Conservation (phyloP, 495 filamentous ascomycete genomes). For the Aspergillus panamensis region DNA sequence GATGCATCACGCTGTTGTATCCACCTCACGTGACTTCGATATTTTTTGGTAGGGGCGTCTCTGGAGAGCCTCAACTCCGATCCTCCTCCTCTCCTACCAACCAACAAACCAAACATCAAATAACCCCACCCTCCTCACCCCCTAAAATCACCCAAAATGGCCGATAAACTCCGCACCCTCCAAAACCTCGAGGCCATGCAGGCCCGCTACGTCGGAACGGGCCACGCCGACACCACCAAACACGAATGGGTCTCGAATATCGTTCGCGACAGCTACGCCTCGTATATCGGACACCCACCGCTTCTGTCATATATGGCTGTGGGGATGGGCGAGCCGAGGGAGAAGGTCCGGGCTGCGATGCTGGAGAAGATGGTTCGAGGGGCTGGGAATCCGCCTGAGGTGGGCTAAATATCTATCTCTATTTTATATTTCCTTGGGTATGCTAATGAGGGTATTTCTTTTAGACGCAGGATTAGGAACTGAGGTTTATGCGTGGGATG, state of each 20-base stretch:
- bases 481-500: too few species aligned
- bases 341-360: slow-evolving; percentile 73
- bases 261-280: slow-evolving; percentile 76
- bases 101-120: not conserved
- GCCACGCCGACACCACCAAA: slow-evolving; percentile 96
- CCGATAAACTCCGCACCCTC: slow-evolving; percentile 94
- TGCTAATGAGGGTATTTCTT: not conserved
- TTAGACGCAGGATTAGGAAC: slow-evolving; percentile 16
- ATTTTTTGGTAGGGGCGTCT: too few species aligned
- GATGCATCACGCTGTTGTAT: too few species aligned
- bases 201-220: slow-evolving; percentile 89
- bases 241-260: slow-evolving; percentile 95
- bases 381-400: slow-evolving; percentile 75
- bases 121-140: too few species aligned
- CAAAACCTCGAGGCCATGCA: slow-evolving; percentile 97
- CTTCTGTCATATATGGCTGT: slow-evolving; percentile 85
- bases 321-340: slow-evolving; percentile 77
- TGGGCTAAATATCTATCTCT: slow-evolving; percentile 23
- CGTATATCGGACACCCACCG: slow-evolving; percentile 84
- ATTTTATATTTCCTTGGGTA: not conserved
- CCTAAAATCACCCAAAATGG: slow-evolving; percentile 47
- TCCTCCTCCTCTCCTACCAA: not conserved
- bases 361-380: slow-evolving; percentile 94
- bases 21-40: not conserved
- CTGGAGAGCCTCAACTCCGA: not conserved